Conservation (phyloP, 2,329 filamentous ascomycete genomes). For the Aureobasidium sp. region DNA sequence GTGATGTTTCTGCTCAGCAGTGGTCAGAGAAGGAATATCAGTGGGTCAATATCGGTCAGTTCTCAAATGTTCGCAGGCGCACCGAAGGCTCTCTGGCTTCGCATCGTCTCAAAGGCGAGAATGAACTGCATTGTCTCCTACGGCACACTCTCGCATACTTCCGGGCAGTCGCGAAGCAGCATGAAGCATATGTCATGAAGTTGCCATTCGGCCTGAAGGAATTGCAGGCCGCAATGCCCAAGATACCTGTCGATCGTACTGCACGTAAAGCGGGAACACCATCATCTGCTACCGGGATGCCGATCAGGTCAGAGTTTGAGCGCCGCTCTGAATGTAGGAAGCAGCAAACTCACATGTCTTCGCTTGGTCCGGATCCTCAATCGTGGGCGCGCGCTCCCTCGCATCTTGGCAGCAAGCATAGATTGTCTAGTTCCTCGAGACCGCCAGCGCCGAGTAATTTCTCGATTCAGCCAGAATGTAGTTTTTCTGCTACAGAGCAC, state of each 20-base stretch:
- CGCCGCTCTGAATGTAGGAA: background rate
- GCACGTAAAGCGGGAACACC: background rate
- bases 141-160: constrained; percentile 37
- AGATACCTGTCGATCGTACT: background rate
- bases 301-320: background rate
- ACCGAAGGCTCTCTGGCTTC: constrained; percentile 39
- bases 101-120: constrained; percentile 34
- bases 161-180: constrained; percentile 36
- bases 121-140: constrained; percentile 28
- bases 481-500: background rate
- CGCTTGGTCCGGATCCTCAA: background rate
- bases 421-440: background rate
- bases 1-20: constrained; percentile 42
- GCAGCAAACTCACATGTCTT: background rate
- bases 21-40: constrained; percentile 36
- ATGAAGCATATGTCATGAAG: constrained; percentile 28
- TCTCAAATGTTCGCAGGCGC: constrained; percentile 35
- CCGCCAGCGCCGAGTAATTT: background rate
- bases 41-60: constrained; percentile 42
- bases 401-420: background rate
- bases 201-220: constrained; percentile 27
- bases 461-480: background rate
- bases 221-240: constrained; percentile 25
- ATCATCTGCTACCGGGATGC: background rate
- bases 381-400: background rate